Evolutionary conservation across 176 grass and related monocot species (phyloP), one percentile per base, ranked within the genome.

Genomic region (Areca catechu): DNA sequence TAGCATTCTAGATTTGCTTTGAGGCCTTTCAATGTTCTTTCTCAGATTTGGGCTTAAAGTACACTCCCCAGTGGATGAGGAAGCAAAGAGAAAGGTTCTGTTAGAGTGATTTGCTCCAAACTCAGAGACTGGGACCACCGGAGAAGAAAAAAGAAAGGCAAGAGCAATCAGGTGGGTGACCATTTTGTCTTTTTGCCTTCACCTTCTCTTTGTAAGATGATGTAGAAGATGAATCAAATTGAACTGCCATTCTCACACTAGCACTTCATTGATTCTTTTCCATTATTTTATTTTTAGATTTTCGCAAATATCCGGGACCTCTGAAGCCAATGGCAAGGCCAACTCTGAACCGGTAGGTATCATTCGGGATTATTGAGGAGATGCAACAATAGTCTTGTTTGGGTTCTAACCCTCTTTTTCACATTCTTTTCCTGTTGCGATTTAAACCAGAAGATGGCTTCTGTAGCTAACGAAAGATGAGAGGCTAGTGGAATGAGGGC

Each of bases 71-170:
- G 65, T 53, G 65, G 73, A 86, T 71, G 79, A 71, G 15, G 88
- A 85, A 48, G 70, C 72, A 57, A 99, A 93, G 82, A 99, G 93
- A 72, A 99, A 93, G 54, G 84, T 84, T 54, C 83, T 88, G 23
- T 37, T 83, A 23, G 88, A 92, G 71, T 83, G 81, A 80, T 99
- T 99, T 78, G 85, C 78, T 54, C 76, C 85, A 55, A 53, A 56
- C 21, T 21, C 79, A 16, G 85, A 81, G 7, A 58, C 78, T 29
- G 84, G 85, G 70, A 71, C 65, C 52, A 50, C 63, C 1, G 94
- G 93, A 81, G 88, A 89, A 78, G 84, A 93, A 56, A 99, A 99
- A 82, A 88, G 78, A 22, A 86, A 93, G 76, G 78, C 88, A 51
- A 73, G 94, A 4, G 84, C 88, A 51, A 51, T 73, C 43, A 83